phyloP scores from a whole-genome alignment of 2,329 filamentous ascomycete genomes.

The Nemania diffusa region DNA sequence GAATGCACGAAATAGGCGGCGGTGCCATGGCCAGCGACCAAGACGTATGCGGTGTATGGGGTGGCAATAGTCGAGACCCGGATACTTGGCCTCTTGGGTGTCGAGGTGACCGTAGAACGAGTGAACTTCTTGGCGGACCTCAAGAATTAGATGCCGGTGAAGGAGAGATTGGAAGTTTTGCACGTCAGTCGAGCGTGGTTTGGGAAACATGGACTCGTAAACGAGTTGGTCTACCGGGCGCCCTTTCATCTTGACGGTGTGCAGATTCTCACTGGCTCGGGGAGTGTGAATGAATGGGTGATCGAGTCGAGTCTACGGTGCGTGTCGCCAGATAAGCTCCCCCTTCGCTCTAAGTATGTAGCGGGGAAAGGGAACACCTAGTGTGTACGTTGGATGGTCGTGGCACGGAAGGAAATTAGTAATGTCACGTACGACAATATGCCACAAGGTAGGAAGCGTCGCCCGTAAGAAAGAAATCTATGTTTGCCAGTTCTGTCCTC shows the following conservation, averaged over 20 bases:
- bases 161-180: slow-evolving; percentile 77
- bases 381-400: slow-evolving; percentile 6
- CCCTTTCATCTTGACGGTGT: slow-evolving; percentile 70
- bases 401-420: slow-evolving; percentile 1
- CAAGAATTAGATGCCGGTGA: slow-evolving; percentile 75
- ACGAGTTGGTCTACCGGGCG: slow-evolving; percentile 76
- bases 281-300: slow-evolving; percentile 15
- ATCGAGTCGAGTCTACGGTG: background rate
- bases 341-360: background rate
- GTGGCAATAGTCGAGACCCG: slow-evolving; percentile 81
- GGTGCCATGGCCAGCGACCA: slow-evolving; percentile 79
- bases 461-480: background rate
- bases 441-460: background rate
- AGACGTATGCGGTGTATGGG: slow-evolving; percentile 80
- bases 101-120: slow-evolving; percentile 83
- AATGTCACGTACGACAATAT: slow-evolving; percentile 7
- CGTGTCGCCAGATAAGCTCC: slow-evolving; percentile 1
- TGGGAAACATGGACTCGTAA: slow-evolving; percentile 78
- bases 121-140: slow-evolving; percentile 82
- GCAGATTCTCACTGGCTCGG: background rate
- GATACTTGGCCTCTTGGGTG: slow-evolving; percentile 83
- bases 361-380: slow-evolving; percentile 8
- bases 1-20: slow-evolving; percentile 79
- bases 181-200: slow-evolving; percentile 73
- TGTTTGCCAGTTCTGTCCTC: background rate